Conservation (phyloP, 371 early-diverging fungal species). For the Mucor plumbeus region DNA sequence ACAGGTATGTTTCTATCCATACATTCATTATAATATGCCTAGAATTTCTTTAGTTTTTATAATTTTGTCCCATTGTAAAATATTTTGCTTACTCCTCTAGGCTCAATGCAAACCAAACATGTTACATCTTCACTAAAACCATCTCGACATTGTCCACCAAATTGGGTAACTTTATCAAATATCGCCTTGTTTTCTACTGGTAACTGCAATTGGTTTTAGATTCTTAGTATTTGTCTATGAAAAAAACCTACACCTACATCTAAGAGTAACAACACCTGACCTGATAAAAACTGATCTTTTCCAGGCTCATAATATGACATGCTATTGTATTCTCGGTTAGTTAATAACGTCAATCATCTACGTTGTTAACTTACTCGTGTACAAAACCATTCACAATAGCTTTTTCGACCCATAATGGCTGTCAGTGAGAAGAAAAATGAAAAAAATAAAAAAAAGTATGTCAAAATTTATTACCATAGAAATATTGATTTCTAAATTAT, state of each 20-base stretch:
- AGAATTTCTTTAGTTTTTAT: background rate
- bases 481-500: background rate
- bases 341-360: too few species aligned
- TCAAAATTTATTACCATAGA: background rate
- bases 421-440: background rate
- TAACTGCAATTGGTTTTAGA: constrained; percentile 29
- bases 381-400: constrained; percentile 34
- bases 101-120: constrained; percentile 57
- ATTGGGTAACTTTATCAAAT: constrained; percentile 51
- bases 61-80: background rate
- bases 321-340: constrained; percentile 24
- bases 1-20: constrained; percentile 57
- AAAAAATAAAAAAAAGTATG: background rate
- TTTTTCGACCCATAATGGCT: constrained; percentile 48
- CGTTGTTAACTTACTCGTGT: constrained; percentile 41
- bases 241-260: constrained; percentile 32
- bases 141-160: constrained; percentile 63
- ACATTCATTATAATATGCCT: constrained; percentile 59
- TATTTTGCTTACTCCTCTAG: constrained; percentile 55
- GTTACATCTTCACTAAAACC: constrained; percentile 59
- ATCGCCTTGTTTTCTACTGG: constrained; percentile 56
- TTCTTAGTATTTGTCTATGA: background rate
- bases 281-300: constrained; percentile 58
- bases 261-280: constrained; percentile 54
- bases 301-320: constrained; percentile 57